A percentile compares a stretch with the other conserved stretches of the same genome.
These are phyloP conservation scores for Cytospora paraplurivora DNA, from an alignment of 2,329 filamentous ascomycete species.

Conservation along the genomic window DNA sequence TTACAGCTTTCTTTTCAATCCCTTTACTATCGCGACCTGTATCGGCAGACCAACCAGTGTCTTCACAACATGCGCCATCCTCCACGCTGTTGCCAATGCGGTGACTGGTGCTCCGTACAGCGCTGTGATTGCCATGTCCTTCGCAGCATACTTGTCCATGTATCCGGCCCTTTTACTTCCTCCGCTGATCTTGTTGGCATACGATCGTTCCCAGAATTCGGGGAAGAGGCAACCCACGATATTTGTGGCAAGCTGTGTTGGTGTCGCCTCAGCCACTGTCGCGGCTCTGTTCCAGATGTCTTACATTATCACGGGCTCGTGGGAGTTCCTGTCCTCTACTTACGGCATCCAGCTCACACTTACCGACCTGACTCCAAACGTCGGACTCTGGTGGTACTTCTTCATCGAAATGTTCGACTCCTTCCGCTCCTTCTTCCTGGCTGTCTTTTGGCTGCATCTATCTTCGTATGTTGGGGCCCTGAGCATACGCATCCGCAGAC, in stretches of 20 bases:
- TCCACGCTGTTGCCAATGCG: slow-evolving; percentile 81
- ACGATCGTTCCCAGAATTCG: slow-evolving; percentile 56
- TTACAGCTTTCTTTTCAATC: slow-evolving; percentile 84
- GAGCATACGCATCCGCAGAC: slow-evolving; percentile 77
- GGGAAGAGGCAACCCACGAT: slow-evolving; percentile 36
- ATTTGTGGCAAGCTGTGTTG: slow-evolving; percentile 59
- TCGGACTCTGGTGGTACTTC: slow-evolving; percentile 99
- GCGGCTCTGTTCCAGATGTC: slow-evolving; percentile 70
- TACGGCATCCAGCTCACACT: slow-evolving; percentile 92
- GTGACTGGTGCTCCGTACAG: slow-evolving; percentile 72
- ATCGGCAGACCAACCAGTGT: slow-evolving; percentile 85
- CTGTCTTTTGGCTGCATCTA: slow-evolving; percentile 96
- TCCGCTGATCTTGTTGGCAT: slow-evolving; percentile 78
- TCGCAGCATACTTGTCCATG: slow-evolving; percentile 89
- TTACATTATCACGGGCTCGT: slow-evolving; percentile 73
- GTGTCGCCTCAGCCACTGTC: slow-evolving; percentile 57
- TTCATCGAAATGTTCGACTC: slow-evolving; percentile 99
- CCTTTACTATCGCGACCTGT: slow-evolving; percentile 89
- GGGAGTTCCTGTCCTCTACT: slow-evolving; percentile 84
- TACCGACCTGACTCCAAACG: slow-evolving; percentile 90
- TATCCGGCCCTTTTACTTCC: slow-evolving; percentile 87
- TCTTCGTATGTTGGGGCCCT: slow-evolving; percentile 86
- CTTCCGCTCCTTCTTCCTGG: slow-evolving; percentile 95
- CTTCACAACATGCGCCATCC: slow-evolving; percentile 85
- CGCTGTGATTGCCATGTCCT: slow-evolving; percentile 80